Evolutionary conservation across 2,329 filamentous ascomycete genomes (phyloP).

Genomic region (Fusarium subtropicale): DNA sequence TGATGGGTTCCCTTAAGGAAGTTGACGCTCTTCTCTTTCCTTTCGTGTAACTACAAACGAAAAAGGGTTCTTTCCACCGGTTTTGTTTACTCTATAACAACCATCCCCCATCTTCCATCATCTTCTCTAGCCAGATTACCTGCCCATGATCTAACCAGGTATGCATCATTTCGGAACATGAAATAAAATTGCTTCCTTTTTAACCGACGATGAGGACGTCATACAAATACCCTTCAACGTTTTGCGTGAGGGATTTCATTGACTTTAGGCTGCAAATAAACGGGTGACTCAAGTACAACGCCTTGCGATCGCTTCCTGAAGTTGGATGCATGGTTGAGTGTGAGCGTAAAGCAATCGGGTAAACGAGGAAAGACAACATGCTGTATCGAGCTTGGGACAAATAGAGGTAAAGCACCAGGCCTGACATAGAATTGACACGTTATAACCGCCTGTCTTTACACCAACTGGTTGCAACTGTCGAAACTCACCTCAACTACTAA

Average conservation of each 20-base stretch:
- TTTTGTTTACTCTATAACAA: neutral
- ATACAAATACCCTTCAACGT: neutral
- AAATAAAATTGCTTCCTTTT: constrained; percentile 11
- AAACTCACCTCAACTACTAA: too few relatives aligned
- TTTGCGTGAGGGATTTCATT: neutral
- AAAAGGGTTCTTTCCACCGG: neutral
- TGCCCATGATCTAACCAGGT: constrained; percentile 11
- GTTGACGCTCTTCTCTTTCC: neutral
- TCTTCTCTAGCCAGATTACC: constrained; percentile 43
- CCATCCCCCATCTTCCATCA: constrained; percentile 15
- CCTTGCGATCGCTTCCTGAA: neutral
- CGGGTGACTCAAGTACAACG: neutral
- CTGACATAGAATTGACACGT: neutral
- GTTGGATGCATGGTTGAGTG: neutral
- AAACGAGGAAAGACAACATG: neutral
- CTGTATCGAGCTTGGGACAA: neutral
- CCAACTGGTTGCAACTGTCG: neutral
- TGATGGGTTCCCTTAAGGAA: neutral
- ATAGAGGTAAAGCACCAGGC: neutral
- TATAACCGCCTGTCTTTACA: neutral
- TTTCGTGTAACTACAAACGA: neutral
- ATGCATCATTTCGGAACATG: constrained; percentile 13
- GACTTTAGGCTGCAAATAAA: constrained; percentile 21
- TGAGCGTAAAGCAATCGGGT: neutral
- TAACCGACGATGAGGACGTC: constrained; percentile 7